Conservation (phyloP, 2,329 filamentous ascomycete genomes). For the Aspergillus brunneoviolaceus region DNA sequence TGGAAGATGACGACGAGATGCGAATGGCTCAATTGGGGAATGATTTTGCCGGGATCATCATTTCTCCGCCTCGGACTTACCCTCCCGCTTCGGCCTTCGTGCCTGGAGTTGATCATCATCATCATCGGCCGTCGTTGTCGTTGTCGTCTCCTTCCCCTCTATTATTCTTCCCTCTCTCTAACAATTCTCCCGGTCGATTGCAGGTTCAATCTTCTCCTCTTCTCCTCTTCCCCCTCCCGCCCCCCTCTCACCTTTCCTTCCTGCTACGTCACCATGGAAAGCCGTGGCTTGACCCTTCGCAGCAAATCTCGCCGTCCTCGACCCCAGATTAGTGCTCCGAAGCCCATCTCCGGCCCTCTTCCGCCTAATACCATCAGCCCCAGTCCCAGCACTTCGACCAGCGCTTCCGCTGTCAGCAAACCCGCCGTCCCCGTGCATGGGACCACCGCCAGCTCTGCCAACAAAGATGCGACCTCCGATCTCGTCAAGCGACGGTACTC, state of each 20-base stretch:
- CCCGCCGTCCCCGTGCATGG: conserved; percentile 39
- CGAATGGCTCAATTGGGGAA: conserved; percentile 6
- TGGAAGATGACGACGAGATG: background rate
- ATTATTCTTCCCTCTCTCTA: background rate
- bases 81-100: conserved; percentile 25
- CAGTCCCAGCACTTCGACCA: conserved; percentile 30
- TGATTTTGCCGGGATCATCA: conserved; percentile 39
- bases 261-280: conserved; percentile 46
- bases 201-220: conserved; percentile 10
- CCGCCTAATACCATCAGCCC: conserved; percentile 32
- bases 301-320: conserved; percentile 56
- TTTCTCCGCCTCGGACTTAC: conserved; percentile 40
- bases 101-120: background rate
- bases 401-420: conserved; percentile 28
- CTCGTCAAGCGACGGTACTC: conserved; percentile 94
- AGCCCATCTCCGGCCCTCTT: conserved; percentile 52
- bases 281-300: conserved; percentile 60
- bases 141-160: background rate
- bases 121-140: too few relatives aligned
- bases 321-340: conserved; percentile 61
- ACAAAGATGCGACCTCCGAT: conserved; percentile 64
- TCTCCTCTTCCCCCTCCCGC: conserved; percentile 6
- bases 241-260: background rate
- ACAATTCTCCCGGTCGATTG: background rate
- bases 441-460: conserved; percentile 28